A percentile compares a stretch with the other conserved stretches of the same genome.
These are phyloP conservation scores for Gryganskiella cystojenkinii DNA, from an alignment of 192 early-diverging fungal genomes.

Conservation along the genomic window DNA sequence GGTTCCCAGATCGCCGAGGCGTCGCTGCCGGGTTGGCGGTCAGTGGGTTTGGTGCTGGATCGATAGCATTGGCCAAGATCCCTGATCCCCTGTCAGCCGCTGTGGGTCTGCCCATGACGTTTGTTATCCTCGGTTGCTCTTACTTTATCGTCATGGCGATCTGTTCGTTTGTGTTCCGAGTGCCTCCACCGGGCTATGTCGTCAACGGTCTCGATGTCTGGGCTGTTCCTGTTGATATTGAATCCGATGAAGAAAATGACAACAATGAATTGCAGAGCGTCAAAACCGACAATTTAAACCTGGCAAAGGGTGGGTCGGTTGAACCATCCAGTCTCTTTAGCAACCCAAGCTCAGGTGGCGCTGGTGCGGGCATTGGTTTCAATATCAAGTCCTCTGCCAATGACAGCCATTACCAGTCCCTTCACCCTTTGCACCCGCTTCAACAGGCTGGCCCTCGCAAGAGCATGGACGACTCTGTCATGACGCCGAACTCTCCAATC, in stretches of 20 bases:
- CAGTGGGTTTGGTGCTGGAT: conserved; percentile 81
- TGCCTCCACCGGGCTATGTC: conserved; percentile 74
- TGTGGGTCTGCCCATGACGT: conserved; percentile 66
- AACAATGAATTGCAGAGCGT: conserved; percentile 2
- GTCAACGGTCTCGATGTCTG: conserved; percentile 70
- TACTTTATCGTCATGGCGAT: conserved; percentile 71
- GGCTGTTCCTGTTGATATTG: conserved; percentile 37
- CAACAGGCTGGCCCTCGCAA: conserved; percentile 22
- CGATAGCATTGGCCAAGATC: conserved; percentile 74
- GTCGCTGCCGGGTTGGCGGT: conserved; percentile 73
- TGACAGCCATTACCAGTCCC: conserved; percentile 3
- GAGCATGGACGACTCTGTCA: conserved; percentile 18
- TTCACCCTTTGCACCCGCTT: conserved; percentile 18
- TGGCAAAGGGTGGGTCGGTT: conserved; percentile 12
- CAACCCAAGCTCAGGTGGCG: neutral
- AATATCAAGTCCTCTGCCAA: conserved; percentile 9
- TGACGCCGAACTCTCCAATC: conserved; percentile 23
- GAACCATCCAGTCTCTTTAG: neutral
- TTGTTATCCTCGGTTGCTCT: conserved; percentile 71
- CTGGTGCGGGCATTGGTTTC: neutral
- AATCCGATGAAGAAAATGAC: conserved; percentile 11
- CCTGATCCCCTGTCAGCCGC: conserved; percentile 67
- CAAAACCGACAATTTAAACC: conserved; percentile 5
- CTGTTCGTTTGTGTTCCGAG: conserved; percentile 64
- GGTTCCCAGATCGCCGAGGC: conserved; percentile 70